Conservation (phyloP, 805 yeast species). For the Suhomyces kilbournensis region DNA sequence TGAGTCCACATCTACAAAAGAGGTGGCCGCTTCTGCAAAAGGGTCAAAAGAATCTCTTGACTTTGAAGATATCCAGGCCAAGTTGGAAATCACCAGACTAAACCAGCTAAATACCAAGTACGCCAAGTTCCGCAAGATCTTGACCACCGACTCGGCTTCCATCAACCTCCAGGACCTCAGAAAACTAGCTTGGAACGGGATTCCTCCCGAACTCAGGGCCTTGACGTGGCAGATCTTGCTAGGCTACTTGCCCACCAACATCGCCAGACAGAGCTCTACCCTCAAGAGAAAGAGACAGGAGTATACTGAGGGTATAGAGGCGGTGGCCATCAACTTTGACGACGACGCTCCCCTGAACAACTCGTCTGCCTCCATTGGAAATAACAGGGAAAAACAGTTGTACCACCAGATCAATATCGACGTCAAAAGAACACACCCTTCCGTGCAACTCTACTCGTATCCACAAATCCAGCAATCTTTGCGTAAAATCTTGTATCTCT, state of each 20-base stretch:
- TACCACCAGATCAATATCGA: conserved; percentile 97
- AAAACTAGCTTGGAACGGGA: conserved; percentile 90
- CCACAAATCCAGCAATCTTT: conserved; percentile 73
- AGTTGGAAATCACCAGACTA: conserved; percentile 51
- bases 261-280: conserved; percentile 67
- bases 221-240: conserved; percentile 84
- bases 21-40: no score
- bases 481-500: conserved; percentile 77
- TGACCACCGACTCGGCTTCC: conserved; percentile 40
- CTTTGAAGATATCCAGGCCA: conserved; percentile 37
- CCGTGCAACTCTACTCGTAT: conserved; percentile 65
- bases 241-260: conserved; percentile 88
- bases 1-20: no score
- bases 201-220: conserved; percentile 78
- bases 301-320: conserved; percentile 70
- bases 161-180: conserved; percentile 70
- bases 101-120: conserved; percentile 62
- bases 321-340: conserved; percentile 48
- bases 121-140: conserved; percentile 60
- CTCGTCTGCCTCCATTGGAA: conserved; percentile 14
- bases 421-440: conserved; percentile 91
- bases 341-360: conserved; percentile 20
- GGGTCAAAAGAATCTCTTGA: conserved; percentile 42
- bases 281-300: conserved; percentile 81
- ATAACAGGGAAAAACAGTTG: conserved; percentile 57